Conservation (phyloP, 148 eudicot species). For the Limonium bicolor region DNA sequence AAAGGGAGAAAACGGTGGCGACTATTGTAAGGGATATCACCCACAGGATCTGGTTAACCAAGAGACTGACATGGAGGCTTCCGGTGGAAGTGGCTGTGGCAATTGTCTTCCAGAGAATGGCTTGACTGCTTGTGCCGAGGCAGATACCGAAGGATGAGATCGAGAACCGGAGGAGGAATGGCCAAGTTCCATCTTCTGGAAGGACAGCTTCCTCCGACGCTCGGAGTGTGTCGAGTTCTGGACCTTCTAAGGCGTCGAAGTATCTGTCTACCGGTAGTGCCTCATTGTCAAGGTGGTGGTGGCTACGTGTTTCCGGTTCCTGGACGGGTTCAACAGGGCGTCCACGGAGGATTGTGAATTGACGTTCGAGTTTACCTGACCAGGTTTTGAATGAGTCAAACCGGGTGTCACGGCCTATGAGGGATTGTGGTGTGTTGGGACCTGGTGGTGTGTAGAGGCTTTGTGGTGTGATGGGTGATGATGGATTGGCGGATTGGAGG, state of each 20-base stretch:
- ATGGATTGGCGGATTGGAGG: constrained; percentile 14
- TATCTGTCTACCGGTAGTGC: constrained; percentile 55
- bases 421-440: not conserved
- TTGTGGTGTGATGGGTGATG: constrained; percentile 2
- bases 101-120: constrained; percentile 67
- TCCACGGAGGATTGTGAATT: constrained; percentile 42
- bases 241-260: constrained; percentile 85
- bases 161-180: constrained; percentile 74
- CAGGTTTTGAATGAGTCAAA: constrained; percentile 83
- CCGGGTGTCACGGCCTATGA: constrained; percentile 36
- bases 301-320: constrained; percentile 13
- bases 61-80: constrained; percentile 44
- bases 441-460: constrained; percentile 9
- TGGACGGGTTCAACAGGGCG: constrained; percentile 22
- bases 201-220: constrained; percentile 74
- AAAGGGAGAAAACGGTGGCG: constrained; percentile 22
- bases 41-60: constrained; percentile 53
- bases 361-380: constrained; percentile 77
- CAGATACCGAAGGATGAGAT: constrained; percentile 78
- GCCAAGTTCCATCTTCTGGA: constrained; percentile 81
- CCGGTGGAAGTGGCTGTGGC: constrained; percentile 43
- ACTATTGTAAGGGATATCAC: constrained; percentile 35
- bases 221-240: constrained; percentile 68
- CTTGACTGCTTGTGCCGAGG: constrained; percentile 90
- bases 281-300: constrained; percentile 20